Conservation (phyloP, 2,329 filamentous ascomycete genomes). For the Sclerotinia sclerotiorum region DNA sequence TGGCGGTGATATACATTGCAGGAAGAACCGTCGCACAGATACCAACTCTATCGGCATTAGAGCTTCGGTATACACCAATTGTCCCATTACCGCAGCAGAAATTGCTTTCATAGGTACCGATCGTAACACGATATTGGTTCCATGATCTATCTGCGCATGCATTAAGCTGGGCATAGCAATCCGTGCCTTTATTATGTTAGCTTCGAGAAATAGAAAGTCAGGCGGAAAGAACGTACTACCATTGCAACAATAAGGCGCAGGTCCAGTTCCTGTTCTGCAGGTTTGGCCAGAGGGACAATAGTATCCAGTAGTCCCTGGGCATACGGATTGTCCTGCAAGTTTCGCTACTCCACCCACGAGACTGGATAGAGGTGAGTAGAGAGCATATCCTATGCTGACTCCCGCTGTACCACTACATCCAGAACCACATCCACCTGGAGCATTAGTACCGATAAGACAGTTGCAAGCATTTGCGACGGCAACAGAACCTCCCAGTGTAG, state of each 20-base stretch:
- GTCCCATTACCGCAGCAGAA: slow-evolving; percentile 13
- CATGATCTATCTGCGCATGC: slow-evolving; percentile 4
- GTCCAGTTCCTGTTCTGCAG: background rate
- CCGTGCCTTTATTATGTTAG: background rate
- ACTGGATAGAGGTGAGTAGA: background rate
- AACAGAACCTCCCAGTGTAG: background rate
- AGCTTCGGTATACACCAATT: background rate
- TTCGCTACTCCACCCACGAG: background rate
- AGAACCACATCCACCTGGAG: slow-evolving; percentile 1
- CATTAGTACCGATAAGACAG: background rate
- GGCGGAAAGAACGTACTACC: background rate
- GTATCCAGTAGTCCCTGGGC: slow-evolving; percentile 1
- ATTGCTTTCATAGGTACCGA: background rate
- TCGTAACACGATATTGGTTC: background rate
- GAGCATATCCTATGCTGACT: background rate
- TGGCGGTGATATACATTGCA: background rate
- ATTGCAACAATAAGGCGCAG: slow-evolving; percentile 13
- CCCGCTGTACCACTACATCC: background rate
- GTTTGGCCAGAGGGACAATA: slow-evolving; percentile 4
- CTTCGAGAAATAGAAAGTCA: background rate
- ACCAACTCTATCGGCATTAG: background rate
- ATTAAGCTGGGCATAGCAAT: background rate
- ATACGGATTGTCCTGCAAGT: background rate
- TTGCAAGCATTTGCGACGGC: background rate
- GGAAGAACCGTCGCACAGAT: background rate